Percentiles rank a stretch among this genome's conserved stretches.
Evolutionary conservation across 306 rosid species (phyloP).

Genomic region (Malus asiatica): DNA sequence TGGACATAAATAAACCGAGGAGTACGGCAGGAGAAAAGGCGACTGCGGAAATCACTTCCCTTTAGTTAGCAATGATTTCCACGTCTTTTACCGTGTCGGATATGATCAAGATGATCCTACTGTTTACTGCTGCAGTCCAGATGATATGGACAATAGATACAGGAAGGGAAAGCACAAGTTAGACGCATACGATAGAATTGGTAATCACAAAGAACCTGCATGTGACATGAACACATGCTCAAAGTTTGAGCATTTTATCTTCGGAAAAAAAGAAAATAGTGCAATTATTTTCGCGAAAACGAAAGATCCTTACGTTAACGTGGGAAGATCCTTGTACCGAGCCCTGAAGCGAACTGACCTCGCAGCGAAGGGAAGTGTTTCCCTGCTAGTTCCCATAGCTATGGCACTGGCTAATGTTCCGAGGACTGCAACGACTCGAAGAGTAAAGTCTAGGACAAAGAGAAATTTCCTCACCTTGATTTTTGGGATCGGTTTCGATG

Average conservation of each 20-base stretch:
- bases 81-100: slow-evolving; percentile 49
- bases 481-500: slow-evolving; percentile 3
- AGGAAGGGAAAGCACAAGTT: slow-evolving; percentile 48
- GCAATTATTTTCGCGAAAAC: too few relatives aligned
- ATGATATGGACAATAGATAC: slow-evolving; percentile 48
- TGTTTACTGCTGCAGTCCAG: slow-evolving; percentile 26
- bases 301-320: slow-evolving; percentile 31
- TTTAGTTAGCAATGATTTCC: neutral
- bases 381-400: slow-evolving; percentile 20
- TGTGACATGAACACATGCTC: neutral
- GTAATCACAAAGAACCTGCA: slow-evolving; percentile 58
- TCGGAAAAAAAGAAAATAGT: neutral
- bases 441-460: slow-evolving; percentile 14
- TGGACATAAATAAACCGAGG: too few relatives aligned
- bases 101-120: slow-evolving; percentile 34
- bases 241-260: neutral
- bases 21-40: neutral
- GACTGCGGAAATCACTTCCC: neutral
- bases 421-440: slow-evolving; percentile 11
- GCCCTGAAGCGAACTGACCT: slow-evolving; percentile 22
- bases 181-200: slow-evolving; percentile 53
- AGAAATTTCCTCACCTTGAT: slow-evolving; percentile 5
- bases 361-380: slow-evolving; percentile 14
- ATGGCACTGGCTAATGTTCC: slow-evolving; percentile 23
- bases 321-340: slow-evolving; percentile 36